Base-by-base conservation (phyloP, 352 stramenopile species). In the Pythium monospermum region DNA sequence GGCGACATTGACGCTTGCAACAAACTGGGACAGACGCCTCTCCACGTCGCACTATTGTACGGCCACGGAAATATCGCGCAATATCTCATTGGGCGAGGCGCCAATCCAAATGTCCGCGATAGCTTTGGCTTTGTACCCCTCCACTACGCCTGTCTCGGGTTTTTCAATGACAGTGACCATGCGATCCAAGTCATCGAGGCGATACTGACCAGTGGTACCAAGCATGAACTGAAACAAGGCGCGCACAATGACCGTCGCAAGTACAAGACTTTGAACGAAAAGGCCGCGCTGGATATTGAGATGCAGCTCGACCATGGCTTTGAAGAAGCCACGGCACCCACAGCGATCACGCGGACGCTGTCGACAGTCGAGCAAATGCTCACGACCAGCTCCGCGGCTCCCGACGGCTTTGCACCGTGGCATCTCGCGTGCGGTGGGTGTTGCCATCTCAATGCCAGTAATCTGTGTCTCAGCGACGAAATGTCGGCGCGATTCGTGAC, bases 1-100 rank as follows among this genome's bases (percentile, higher is more conserved):
- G 69, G 71, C 1, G 54, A 85, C 28, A 31, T 88, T 15, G 69
- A 91, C 36, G 70, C 61, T 12, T 87, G 64, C 62, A 92, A 91
- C 23, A 51, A 46, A 0, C 42, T 85, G 11, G 79, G 76, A 0
- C 82, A 89, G 22, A 89, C 79, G 15, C 58, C 76, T 0, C 59
- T 92, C 13, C 82, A 92, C 27, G 41, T 87, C 31, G 71, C 76
- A 2, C 35, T 92, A n/a, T 33, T 91, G 15, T 71, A 86, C 54
- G 82, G 77, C 0, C 79, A 91, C 42, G 57, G 42, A 0, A 57
- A 55, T 1, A 64, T 76, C 15, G 76, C 46, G 0, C 56, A 65
- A n/a, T 58, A 72, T 15, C 52, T 91, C 16, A 41, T 91, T 1
- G 27, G 28, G 8, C 63, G 61, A 44, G 72, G 68, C 8, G 71